phyloP scores from a whole-genome alignment of 495 filamentous ascomycete species.

The Daldinia caldariorum region DNA sequence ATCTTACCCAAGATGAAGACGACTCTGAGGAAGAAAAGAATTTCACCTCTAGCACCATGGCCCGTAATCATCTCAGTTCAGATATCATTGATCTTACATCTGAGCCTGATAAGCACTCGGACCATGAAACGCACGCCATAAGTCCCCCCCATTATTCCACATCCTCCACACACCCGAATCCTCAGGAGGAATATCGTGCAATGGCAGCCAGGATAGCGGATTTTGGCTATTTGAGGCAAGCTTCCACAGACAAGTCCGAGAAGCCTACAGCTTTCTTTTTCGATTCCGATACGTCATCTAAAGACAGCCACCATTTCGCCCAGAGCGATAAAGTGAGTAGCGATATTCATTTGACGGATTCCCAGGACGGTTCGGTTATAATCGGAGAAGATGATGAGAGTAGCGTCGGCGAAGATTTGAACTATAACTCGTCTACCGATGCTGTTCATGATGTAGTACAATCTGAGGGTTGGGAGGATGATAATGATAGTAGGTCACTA shows the following conservation, averaged over 20 bases:
- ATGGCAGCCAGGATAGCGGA: not conserved
- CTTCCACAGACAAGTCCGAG: not conserved
- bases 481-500: constrained; percentile 19
- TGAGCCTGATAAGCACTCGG: constrained; percentile 38
- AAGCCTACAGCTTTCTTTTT: constrained; percentile 1
- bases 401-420: constrained; percentile 30
- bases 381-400: constrained; percentile 41
- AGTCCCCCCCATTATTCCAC: not conserved
- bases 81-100: constrained; percentile 50
- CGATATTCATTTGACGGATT: constrained; percentile 46
- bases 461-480: constrained; percentile 8
- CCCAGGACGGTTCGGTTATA: constrained; percentile 47
- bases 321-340: constrained; percentile 50
- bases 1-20: constrained; percentile 40
- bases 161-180: not conserved
- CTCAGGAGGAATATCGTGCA: not conserved
- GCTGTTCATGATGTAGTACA: not conserved
- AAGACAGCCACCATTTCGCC: constrained; percentile 30
- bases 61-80: constrained; percentile 36
- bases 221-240: not conserved
- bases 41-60: constrained; percentile 2
- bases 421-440: constrained; percentile 3
- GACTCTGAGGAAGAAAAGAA: constrained; percentile 41
- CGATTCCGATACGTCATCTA: constrained; percentile 12
- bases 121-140: not conserved